Evolutionary conservation across 306 rosid genomes (phyloP), one percentile per base, ranked within the genome.

Genomic region (Hippophae gyantsensis): DNA sequence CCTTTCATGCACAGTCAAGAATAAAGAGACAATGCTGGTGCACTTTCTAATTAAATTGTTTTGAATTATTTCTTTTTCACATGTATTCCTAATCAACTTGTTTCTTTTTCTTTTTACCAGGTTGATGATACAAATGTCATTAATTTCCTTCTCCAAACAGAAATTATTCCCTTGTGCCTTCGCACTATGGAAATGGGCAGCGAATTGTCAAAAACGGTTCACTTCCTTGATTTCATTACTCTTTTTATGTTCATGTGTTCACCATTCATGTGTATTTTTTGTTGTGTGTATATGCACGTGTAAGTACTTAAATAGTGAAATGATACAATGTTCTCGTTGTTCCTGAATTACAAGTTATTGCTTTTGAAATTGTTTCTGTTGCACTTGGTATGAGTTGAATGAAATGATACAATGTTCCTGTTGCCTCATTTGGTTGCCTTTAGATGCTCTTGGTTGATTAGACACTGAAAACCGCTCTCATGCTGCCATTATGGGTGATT

Each of bases 181-280:
- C 94, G 89, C 55, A 86, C 83, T 7, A 84, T 89, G 90, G 94
- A 89, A 80, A 81, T 86, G 77, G 95, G 95, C 38, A 76, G 83
- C 54, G 95, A 84, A 72, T 53, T 86, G 61, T 82, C 95, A 56
- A 84, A 84, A 86, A 84, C 88, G 56, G 89, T 85, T 89, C 80
- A 82, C 94, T 84, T 26, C 67, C 63, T 67, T 55, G 79, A 72
- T 62, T 66, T 14, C 62, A 52, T 67, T 52, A 49, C 14, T 7
- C 14, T 12, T 12, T 12, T 49, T 49, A 23, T 5, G 13, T 49
- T 49, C 2, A 49, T 10, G 52, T 12, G 14, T 6, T 49, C 10
- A 49, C 5, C 8, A 49, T 6, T 1, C 14, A 49, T 10, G 12
- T 1, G 14, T 12, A 12, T 6, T 8, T 49, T 13, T 12, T 14